Evolutionary conservation across 106 monocot genomes (phyloP).

Genomic region (Allium fistulosum): DNA sequence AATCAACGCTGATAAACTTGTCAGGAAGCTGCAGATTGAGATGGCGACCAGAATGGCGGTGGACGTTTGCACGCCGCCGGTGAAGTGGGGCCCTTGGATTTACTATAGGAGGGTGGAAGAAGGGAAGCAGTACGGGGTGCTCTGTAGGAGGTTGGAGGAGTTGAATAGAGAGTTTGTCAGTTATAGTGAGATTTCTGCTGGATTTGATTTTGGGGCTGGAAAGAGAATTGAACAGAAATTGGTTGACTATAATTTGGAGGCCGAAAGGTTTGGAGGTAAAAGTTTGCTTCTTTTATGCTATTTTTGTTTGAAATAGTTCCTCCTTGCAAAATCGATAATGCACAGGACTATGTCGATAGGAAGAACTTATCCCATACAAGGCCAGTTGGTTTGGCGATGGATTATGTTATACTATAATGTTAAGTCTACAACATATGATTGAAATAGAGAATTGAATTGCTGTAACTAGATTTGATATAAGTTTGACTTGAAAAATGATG

Average conservation of each 20-base stretch:
- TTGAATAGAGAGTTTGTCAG: slow-evolving; percentile 76
- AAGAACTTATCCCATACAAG: too few relatives aligned
- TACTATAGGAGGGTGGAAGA: slow-evolving; percentile 87
- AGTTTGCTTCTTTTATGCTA: not conserved
- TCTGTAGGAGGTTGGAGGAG: slow-evolving; percentile 73
- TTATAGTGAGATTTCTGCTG: slow-evolving; percentile 54
- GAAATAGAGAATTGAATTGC: too few relatives aligned
- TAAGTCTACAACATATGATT: too few relatives aligned
- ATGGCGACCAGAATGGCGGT: slow-evolving; percentile 68
- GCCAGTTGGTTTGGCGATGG: too few relatives aligned
- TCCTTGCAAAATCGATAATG: too few relatives aligned
- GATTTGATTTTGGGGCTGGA: slow-evolving; percentile 76
- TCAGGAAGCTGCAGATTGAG: slow-evolving; percentile 84
- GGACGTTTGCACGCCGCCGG: slow-evolving; percentile 68
- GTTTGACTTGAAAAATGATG: too few relatives aligned
- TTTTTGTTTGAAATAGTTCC: not conserved
- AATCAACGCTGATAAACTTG: slow-evolving; percentile 51
- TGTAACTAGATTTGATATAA: too few relatives aligned
- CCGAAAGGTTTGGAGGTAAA: slow-evolving; percentile 84
- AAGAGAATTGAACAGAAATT: slow-evolving; percentile 86
- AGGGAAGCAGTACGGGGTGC: slow-evolving; percentile 76
- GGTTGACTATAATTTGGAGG: slow-evolving; percentile 83
- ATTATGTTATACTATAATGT: too few relatives aligned
- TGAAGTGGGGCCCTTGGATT: slow-evolving; percentile 89
- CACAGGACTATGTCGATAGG: too few relatives aligned